Percentiles rank a stretch among this genome's conserved stretches.
These are phyloP conservation scores for Fusarium sp. DNA, from an alignment of 2,329 filamentous ascomycete species.

Conservation along the genomic window DNA sequence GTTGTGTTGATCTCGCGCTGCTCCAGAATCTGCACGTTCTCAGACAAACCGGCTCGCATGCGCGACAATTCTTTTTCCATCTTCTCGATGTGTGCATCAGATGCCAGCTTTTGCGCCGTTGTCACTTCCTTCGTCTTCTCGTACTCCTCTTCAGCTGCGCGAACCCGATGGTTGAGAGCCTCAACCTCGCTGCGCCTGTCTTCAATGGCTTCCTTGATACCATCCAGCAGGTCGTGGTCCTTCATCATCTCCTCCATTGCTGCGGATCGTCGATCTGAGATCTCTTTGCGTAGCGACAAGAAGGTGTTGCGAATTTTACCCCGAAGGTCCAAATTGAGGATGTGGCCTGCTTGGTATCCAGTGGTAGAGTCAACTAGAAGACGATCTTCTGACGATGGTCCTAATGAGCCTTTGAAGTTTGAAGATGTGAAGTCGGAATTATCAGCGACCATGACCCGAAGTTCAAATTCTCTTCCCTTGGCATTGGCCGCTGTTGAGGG, in stretches of 20 bases:
- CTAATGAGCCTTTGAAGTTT: conserved; percentile 60
- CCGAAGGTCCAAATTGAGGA: conserved; percentile 89
- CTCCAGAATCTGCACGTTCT: conserved; percentile 91
- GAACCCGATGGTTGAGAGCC: conserved; percentile 86
- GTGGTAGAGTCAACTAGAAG: conserved; percentile 84
- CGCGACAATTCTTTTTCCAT: conserved; percentile 98
- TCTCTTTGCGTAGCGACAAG: conserved; percentile 83
- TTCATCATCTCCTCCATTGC: conserved; percentile 93
- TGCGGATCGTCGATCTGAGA: conserved; percentile 86
- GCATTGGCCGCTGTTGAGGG: conserved; percentile 87
- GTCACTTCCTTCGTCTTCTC: conserved; percentile 91
- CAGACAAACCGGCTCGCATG: conserved; percentile 85
- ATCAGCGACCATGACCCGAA: conserved; percentile 84
- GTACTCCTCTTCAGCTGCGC: conserved; percentile 91
- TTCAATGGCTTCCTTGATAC: conserved; percentile 95
- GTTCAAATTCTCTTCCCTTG: conserved; percentile 85
- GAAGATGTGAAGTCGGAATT: conserved; percentile 80
- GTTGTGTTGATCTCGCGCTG: conserved; percentile 97
- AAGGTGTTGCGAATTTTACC: conserved; percentile 85
- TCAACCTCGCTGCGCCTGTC: conserved; percentile 95
- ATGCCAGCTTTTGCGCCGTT: conserved; percentile 86
- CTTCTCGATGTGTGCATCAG: conserved; percentile 95
- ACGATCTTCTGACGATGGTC: conserved; percentile 71
- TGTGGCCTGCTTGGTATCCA: conserved; percentile 89
- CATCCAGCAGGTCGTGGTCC: conserved; percentile 91